Conservation (phyloP, 2,329 filamentous ascomycete genomes). For the Alternaria panax region DNA sequence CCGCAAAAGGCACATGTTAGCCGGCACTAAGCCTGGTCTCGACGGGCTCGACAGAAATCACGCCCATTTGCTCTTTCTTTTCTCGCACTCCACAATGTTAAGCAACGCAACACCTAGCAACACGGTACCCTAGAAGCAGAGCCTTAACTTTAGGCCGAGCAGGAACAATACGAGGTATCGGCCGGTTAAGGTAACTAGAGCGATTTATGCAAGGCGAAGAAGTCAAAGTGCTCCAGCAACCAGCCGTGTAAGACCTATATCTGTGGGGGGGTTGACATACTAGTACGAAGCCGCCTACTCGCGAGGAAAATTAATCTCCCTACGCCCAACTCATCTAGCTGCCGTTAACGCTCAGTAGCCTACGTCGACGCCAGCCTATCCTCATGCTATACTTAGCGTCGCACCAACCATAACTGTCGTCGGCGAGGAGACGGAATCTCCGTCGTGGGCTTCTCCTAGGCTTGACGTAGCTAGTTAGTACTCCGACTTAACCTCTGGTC, state of each 20-base stretch:
- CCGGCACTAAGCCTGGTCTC: not conserved
- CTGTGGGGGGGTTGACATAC: conserved; percentile 23
- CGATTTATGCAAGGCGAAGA: conserved; percentile 42
- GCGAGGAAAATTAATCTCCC: conserved; percentile 35
- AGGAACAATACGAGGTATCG: conserved; percentile 9
- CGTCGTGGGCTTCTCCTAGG: conserved; percentile 53
- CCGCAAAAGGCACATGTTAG: not conserved
- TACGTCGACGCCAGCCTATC: not conserved
- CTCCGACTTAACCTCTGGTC: conserved; percentile 61
- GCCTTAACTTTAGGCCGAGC: not conserved
- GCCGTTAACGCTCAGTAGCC: not conserved
- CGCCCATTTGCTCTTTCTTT: not conserved
- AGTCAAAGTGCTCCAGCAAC: conserved; percentile 39
- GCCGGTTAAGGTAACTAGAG: conserved; percentile 37
- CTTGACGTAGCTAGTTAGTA: conserved; percentile 64
- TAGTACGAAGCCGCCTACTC: conserved; percentile 36
- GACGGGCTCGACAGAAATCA: too few relatives aligned
- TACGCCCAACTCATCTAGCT: conserved; percentile 10
- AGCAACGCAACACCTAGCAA: conserved; percentile 1
- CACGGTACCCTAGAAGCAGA: conserved; percentile 22
- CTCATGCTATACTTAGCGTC: conserved; percentile 1
- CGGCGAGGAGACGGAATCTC: conserved; percentile 13
- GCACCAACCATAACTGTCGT: not conserved
- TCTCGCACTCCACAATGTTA: not conserved
- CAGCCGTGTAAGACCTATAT: conserved; percentile 37